Conservation (phyloP, 305 asterid species). For the Euphrasia arctica region DNA sequence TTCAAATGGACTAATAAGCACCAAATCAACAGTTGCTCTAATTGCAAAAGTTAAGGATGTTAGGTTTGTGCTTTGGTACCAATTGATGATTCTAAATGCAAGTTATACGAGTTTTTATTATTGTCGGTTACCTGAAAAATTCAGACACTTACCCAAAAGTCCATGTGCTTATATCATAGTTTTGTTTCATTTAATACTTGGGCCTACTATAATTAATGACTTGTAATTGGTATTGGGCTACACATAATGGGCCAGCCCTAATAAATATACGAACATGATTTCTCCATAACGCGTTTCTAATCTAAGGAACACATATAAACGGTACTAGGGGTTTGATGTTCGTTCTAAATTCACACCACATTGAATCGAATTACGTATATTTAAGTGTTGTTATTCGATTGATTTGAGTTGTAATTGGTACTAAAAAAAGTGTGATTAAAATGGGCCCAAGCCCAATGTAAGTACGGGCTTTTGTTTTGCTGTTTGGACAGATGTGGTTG, state of each 20-base stretch:
- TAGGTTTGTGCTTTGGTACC: not conserved
- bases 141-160: slow-evolving; percentile 1
- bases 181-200: not conserved
- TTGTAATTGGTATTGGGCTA: slow-evolving; percentile 4
- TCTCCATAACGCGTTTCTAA: not conserved
- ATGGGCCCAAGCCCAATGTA: no score
- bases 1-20: not conserved
- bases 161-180: slow-evolving; percentile 2
- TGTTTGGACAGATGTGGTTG: no score
- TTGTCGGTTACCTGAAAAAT: slow-evolving; percentile 2
- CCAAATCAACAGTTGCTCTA: not conserved
- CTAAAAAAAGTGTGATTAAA: no score
- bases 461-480: no score
- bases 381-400: no score
- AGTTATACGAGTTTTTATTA: not conserved
- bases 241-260: slow-evolving; percentile 8
- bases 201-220: slow-evolving; percentile 20
- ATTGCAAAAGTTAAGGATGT: not conserved
- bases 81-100: not conserved
- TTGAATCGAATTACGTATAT: no score
- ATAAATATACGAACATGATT: not conserved
- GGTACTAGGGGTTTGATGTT: no score
- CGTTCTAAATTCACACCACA: no score
- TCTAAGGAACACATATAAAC: no score
- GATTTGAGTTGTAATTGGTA: no score